phyloP scores from a whole-genome alignment of 2,329 filamentous ascomycete genomes.

The Raffaelea deltoideospora region DNA sequence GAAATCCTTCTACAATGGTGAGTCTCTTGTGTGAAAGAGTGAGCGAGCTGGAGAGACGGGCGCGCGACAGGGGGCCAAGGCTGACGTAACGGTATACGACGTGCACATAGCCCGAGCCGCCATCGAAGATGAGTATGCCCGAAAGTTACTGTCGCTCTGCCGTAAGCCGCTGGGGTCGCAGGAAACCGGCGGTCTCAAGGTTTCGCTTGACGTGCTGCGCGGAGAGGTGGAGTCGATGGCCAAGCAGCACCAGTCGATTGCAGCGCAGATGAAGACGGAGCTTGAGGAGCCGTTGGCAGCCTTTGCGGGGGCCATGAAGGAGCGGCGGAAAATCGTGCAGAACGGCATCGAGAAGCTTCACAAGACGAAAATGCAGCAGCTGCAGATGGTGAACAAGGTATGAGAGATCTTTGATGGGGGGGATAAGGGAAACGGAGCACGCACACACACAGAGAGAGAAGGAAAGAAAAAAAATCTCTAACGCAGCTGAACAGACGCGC shows the following conservation, averaged over 20 bases:
- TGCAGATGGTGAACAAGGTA: conserved; percentile 80
- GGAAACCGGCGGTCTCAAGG: conserved; percentile 69
- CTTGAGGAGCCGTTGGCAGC: conserved; percentile 85
- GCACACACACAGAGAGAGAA: too few species aligned
- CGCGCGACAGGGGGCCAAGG: background rate
- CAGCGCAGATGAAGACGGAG: conserved; percentile 88
- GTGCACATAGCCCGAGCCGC: conserved; percentile 55
- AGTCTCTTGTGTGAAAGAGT: conserved; percentile 4
- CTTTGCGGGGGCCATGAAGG: conserved; percentile 90
- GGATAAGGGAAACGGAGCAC: too few species aligned
- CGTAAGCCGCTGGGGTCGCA: conserved; percentile 80
- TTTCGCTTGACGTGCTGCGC: conserved; percentile 74
- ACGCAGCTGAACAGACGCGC: conserved; percentile 44
- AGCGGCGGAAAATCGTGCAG: conserved; percentile 91
- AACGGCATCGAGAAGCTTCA: conserved; percentile 84
- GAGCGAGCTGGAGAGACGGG: background rate
- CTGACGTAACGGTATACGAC: background rate
- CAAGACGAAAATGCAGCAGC: conserved; percentile 88
- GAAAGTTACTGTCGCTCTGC: conserved; percentile 72
- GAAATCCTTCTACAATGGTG: conserved; percentile 76
- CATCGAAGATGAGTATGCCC: conserved; percentile 92
- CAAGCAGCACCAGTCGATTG: conserved; percentile 82
- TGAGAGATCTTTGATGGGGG: too few species aligned
- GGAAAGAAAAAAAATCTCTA: background rate
- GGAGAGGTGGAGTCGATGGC: conserved; percentile 86